These are phyloP conservation scores for Cercophora samala DNA, from an alignment of 495 filamentous ascomycete genomes.

Conservation along the genomic window DNA sequence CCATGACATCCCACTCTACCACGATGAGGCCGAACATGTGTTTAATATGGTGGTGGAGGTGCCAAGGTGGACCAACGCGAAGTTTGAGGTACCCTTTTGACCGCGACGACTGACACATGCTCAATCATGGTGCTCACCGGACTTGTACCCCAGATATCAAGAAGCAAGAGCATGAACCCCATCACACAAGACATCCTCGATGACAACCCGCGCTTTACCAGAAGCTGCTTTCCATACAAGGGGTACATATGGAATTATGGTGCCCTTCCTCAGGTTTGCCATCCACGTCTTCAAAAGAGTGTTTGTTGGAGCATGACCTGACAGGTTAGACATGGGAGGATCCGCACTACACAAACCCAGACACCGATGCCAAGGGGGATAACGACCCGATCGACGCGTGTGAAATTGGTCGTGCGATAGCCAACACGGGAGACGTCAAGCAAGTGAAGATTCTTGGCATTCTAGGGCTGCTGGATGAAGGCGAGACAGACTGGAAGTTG, in stretches of 20 bases:
- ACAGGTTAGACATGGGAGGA: slow-evolving; percentile 32
- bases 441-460: slow-evolving; percentile 33
- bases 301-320: too few relatives aligned
- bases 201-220: slow-evolving; percentile 19
- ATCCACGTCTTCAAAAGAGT: background rate
- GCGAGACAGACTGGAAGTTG: slow-evolving; percentile 40
- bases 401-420: slow-evolving; percentile 19
- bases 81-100: slow-evolving; percentile 25
- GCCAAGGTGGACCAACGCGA: slow-evolving; percentile 31
- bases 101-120: background rate
- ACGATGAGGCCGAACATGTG: slow-evolving; percentile 20
- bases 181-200: slow-evolving; percentile 24
- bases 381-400: slow-evolving; percentile 31
- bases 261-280: slow-evolving; percentile 23
- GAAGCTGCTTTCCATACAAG: slow-evolving; percentile 27
- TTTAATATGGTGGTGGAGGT: slow-evolving; percentile 35
- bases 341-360: slow-evolving; percentile 14
- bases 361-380: slow-evolving; percentile 17
- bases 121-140: background rate
- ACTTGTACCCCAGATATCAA: slow-evolving; percentile 17
- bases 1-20: slow-evolving; percentile 33
- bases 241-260: slow-evolving; percentile 33
- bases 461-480: slow-evolving; percentile 34
- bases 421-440: slow-evolving; percentile 19
- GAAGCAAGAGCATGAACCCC: slow-evolving; percentile 27